These are phyloP conservation scores for Coniochaeta prunicola DNA, from an alignment of 2,329 filamentous ascomycete species.

Conservation along the genomic window DNA sequence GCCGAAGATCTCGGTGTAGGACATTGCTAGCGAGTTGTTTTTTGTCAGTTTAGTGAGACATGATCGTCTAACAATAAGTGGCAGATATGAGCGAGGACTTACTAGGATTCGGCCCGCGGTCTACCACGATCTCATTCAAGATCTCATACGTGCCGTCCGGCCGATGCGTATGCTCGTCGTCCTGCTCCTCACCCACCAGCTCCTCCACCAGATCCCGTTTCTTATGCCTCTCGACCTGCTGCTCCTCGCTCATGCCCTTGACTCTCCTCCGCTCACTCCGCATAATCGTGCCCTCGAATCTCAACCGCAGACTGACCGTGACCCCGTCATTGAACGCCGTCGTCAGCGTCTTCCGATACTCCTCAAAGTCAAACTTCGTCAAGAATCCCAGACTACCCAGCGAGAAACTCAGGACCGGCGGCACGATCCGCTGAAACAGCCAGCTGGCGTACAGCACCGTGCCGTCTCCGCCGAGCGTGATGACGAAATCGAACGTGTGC, in stretches of 20 bases:
- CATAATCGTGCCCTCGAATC: conserved; percentile 95
- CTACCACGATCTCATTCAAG: conserved; percentile 93
- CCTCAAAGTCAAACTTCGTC: conserved; percentile 89
- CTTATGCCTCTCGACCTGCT: conserved; percentile 28
- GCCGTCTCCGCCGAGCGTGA: conserved; percentile 91
- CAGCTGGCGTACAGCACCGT: conserved; percentile 94
- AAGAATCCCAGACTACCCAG: conserved; percentile 89
- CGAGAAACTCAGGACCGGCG: conserved; percentile 85
- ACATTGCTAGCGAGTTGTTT: conserved; percentile 60
- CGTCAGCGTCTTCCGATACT: conserved; percentile 61
- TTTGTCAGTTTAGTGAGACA: not conserved
- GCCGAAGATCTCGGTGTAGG: conserved; percentile 83
- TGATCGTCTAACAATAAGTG: conserved; percentile 3
- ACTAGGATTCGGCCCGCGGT: conserved; percentile 90
- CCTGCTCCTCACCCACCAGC: conserved; percentile 76
- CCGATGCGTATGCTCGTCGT: conserved; percentile 76
- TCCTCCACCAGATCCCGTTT: conserved; percentile 77
- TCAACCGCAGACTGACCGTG: conserved; percentile 76
- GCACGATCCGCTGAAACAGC: conserved; percentile 93
- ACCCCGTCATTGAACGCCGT: conserved; percentile 75
- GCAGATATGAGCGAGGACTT: conserved; percentile 25
- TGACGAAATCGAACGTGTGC: conserved; percentile 87
- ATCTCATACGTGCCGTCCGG: conserved; percentile 85
- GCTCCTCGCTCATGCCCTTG: conserved; percentile 14
- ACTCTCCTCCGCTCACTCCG: conserved; percentile 49